Evolutionary conservation across 805 yeast species (phyloP), one percentile per base, ranked within the genome.

Genomic region (Millerozyma acaciae): DNA sequence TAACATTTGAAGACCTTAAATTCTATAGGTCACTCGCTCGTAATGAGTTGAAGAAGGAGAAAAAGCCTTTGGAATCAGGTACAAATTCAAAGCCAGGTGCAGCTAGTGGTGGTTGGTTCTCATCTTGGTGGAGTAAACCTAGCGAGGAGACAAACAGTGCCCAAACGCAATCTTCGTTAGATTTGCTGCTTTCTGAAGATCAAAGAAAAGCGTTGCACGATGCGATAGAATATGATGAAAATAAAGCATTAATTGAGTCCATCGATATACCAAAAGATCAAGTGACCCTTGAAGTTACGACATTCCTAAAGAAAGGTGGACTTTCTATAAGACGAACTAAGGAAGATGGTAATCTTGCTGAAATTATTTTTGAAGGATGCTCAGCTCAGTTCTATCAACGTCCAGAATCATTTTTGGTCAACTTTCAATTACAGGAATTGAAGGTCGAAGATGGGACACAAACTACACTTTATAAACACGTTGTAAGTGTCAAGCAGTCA

Each of bases 151-250:
- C 67, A 5, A 73, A 47, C 21, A 28, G 24, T 5, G 51, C 47
- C 2, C 42, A 52, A 3, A 10, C 15, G 10, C 18, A 25, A 15
- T 12, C 15, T 9, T 12, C 4, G 10, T 33, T 51, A 21, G 57
- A 57, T 29, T 42, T 66, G 21, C 47, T 47, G 19, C 45, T 93
- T 54, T 76, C 93, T 0, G 95, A 86, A 9, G 95, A 88, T 44
- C 96, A 93, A 50, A 72, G 85, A 42, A 73, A 86, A 50, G 98
- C 94, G 38, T 66, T 93, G 14, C 89, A 87, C 50, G 95, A 86
- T 39, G 95, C 97, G 0, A 89, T 93, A 43, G 99, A 89, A 42
- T 89, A 80, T 45, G 85, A 89, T 45, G 96, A 89, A 40, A 58
- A 68, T 14, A 66, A 73, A 30, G 65, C 64, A 1, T 35, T 73